Base-by-base conservation (phyloP, 2,329 filamentous ascomycete genomes). In the Sporothrix euskadiensis region DNA sequence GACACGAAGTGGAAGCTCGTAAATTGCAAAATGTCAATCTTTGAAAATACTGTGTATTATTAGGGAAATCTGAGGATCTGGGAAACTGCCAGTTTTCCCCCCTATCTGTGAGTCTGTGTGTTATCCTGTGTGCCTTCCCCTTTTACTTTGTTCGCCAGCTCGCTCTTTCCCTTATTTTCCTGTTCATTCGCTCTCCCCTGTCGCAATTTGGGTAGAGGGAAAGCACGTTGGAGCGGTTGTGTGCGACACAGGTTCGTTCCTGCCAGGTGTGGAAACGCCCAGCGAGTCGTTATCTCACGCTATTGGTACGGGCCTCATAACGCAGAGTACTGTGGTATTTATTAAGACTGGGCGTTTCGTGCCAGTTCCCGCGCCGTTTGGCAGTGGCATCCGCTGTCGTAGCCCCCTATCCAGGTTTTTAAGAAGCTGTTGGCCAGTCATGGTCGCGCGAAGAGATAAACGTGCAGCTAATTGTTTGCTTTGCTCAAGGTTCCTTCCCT, bases 231-330 rank as follows among this genome's bases (percentile, higher is more conserved):
- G 52, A 32, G 68, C 52, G 66, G 14, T 26, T 56, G 41, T n/a
- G 66, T 69, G 65, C 30, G n/a, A 57, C 49, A 56, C 22, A 61
- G 16, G 44, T 16, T 71, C 47, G 70, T 71, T 72, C 71, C 47
- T 72, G 54, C 69, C 44, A 39, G 35, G 54, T 44, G 56, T 22
- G 41, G 54, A 71, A 59, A 71, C 69, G 69, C 69, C 69, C 69
- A 71, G 57, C 44, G 1, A 8, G 71, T 56, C 59, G 71, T 72
- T 72, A 72, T 72, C 71, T 72, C 59, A 32, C 59, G 71, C 71
- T 72, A 71, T 71, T 71, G 30, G 57, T 61, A 65, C 4, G 70
- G 30, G 19, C 26, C 39, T n/a, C 19, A 16, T 47, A 14, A 30
- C 35, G 39, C 12, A 47, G 41, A 32, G 22, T 26, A 26, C 26